Evolutionary conservation across 1,284 basidiomycete genomes (phyloP).

Genomic region (Hemileia vastatrix): DNA sequence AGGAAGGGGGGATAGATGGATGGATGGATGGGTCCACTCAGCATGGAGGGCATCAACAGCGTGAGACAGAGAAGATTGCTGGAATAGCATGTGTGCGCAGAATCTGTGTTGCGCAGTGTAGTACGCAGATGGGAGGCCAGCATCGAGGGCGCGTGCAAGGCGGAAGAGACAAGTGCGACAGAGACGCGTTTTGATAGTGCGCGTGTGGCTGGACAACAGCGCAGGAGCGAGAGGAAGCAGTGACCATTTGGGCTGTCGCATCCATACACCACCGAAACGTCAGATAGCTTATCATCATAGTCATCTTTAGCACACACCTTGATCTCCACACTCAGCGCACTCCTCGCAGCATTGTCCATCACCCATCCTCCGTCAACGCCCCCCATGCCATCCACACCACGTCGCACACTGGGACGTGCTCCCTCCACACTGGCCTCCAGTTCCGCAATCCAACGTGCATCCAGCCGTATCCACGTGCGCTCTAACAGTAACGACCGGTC

Average conservation of each 20-base stretch:
- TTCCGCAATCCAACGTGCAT: too few species aligned
- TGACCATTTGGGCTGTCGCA: slow-evolving; percentile 19
- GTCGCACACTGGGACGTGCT: too few species aligned
- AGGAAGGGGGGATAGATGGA: neutral
- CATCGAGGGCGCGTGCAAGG: neutral
- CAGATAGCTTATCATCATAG: too few species aligned
- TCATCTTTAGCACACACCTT: too few species aligned
- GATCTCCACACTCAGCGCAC: too few species aligned
- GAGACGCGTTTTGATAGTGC: neutral
- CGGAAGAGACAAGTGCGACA: slow-evolving; percentile 19
- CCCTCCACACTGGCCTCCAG: too few species aligned
- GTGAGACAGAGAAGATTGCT: neutral
- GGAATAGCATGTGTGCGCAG: slow-evolving; percentile 11
- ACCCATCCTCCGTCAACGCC: too few species aligned
- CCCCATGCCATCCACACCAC: too few species aligned
- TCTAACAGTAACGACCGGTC: too few species aligned
- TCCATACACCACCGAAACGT: too few species aligned
- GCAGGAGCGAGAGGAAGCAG: neutral
- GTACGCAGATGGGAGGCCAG: neutral
- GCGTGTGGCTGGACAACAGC: neutral
- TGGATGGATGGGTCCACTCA: slow-evolving; percentile 5
- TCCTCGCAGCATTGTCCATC: too few species aligned
- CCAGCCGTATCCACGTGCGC: too few species aligned
- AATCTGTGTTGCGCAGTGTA: slow-evolving; percentile 4
- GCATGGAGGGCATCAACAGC: neutral